Evolutionary conservation across 345 rosid genomes (phyloP).

Genomic region (Carallia pectinifolia): DNA sequence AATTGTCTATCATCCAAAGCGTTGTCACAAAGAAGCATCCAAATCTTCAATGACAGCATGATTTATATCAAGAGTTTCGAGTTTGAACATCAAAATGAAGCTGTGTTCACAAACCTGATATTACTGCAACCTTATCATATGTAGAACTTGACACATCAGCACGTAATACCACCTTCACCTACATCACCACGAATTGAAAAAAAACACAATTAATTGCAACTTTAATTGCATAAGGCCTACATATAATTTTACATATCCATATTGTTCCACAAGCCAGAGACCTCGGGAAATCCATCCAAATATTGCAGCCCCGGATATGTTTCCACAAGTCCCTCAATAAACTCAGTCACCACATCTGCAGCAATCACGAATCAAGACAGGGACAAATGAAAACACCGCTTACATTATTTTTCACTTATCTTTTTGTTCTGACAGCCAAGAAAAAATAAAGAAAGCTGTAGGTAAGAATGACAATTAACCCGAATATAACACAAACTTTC

Average conservation of each 20-base stretch:
- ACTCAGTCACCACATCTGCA: conserved; percentile 93
- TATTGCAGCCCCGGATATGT: conserved; percentile 84
- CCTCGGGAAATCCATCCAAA: conserved; percentile 96
- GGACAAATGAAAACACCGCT: not conserved
- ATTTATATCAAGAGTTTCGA: not conserved
- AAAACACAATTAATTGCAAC: not conserved
- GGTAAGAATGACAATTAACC: no score
- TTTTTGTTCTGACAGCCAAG: not conserved
- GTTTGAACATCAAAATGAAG: not conserved
- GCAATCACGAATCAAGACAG: conserved; percentile 22
- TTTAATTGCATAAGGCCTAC: not conserved
- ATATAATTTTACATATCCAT: not conserved
- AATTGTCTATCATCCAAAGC: not conserved
- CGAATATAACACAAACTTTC: no score
- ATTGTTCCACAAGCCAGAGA: conserved; percentile 16
- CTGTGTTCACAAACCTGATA: conserved; percentile 60
- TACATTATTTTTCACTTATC: not conserved
- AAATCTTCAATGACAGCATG: no score
- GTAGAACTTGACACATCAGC: conserved; percentile 72
- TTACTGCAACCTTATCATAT: conserved; percentile 81
- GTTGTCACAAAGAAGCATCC: no score
- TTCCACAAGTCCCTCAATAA: conserved; percentile 90
- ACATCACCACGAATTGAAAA: conserved; percentile 19
- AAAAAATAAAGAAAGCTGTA: not conserved
- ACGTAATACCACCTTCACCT: conserved; percentile 91